A percentile compares a stretch with the other conserved stretches of the same genome.
Conservation (phyloP, 129 eudicot species). For the Artemisia annua region DNA sequence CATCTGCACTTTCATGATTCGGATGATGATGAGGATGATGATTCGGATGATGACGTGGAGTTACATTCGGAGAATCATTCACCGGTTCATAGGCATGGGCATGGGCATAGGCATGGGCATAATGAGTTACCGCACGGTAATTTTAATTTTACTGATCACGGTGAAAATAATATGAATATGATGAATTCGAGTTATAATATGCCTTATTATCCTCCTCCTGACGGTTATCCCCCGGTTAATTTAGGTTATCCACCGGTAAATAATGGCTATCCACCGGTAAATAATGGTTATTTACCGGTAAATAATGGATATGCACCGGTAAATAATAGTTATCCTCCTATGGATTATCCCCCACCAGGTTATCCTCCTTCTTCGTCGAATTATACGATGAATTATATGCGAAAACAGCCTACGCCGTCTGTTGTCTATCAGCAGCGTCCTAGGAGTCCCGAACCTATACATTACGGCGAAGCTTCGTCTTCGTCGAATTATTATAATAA, state of each 20-base stretch:
- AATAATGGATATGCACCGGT: conserved; percentile 3
- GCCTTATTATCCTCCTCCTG: conserved; percentile 12
- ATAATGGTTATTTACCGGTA: neutral
- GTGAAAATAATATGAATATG: no score
- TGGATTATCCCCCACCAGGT: conserved; percentile 22
- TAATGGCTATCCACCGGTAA: neutral
- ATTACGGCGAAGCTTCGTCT: conserved; percentile 56
- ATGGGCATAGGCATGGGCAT: no score
- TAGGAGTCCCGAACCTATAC: conserved; percentile 50
- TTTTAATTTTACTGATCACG: no score
- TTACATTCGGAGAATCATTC: conserved; percentile 3
- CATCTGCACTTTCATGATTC: conserved; percentile 70
- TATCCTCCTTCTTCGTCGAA: conserved; percentile 25
- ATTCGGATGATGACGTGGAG: conserved; percentile 24
- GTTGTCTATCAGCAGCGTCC: conserved; percentile 81
- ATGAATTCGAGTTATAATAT: conserved; percentile 3
- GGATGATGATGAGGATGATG: conserved; percentile 41
- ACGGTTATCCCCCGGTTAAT: conserved; percentile 16
- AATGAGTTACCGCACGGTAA: no score
- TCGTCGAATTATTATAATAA: conserved; percentile 42
- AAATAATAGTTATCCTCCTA: conserved; percentile 13
- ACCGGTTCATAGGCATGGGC: neutral
- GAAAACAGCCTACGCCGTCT: conserved; percentile 62
- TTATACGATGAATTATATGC: conserved; percentile 69
- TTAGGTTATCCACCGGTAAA: neutral